These are phyloP conservation scores for Diaporthe capsici DNA, from an alignment of 2,329 filamentous ascomycete species.

Conservation along the genomic window DNA sequence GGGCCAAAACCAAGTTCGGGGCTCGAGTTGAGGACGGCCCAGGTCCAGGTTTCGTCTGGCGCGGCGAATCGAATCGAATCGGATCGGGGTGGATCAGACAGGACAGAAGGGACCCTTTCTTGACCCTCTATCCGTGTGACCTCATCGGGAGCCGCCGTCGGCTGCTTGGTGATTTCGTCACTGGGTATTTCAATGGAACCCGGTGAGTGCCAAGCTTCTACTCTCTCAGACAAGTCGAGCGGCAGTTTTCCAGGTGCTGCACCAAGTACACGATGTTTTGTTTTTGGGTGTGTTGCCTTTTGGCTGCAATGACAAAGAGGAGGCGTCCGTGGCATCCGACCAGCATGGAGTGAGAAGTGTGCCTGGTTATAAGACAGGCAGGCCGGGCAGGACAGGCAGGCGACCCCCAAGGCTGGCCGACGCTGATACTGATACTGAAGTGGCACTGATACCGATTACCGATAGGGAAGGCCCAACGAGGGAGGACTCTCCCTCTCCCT, in stretches of 20 bases:
- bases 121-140: constrained; percentile 17
- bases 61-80: constrained; percentile 23
- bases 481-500: background rate
- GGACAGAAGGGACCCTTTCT: constrained; percentile 12
- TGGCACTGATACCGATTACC: constrained; percentile 26
- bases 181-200: constrained; percentile 20
- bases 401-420: background rate
- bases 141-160: constrained; percentile 24
- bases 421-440: constrained; percentile 20
- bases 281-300: background rate
- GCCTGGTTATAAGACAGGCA: constrained; percentile 11
- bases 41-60: constrained; percentile 19
- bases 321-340: constrained; percentile 2
- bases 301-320: constrained; percentile 4
- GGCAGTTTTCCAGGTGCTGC: background rate
- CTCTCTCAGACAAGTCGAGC: background rate
- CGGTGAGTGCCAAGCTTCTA: background rate
- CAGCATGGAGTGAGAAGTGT: constrained; percentile 1
- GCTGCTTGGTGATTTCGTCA: constrained; percentile 26
- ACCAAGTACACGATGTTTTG: constrained; percentile 3
- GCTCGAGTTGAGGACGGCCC: background rate
- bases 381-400: background rate
- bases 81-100: constrained; percentile 25
- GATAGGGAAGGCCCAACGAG: constrained; percentile 35
- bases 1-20: constrained; percentile 4